Base-by-base conservation (phyloP, 345 rosid genomes). In the Gossypioides kirkii region DNA sequence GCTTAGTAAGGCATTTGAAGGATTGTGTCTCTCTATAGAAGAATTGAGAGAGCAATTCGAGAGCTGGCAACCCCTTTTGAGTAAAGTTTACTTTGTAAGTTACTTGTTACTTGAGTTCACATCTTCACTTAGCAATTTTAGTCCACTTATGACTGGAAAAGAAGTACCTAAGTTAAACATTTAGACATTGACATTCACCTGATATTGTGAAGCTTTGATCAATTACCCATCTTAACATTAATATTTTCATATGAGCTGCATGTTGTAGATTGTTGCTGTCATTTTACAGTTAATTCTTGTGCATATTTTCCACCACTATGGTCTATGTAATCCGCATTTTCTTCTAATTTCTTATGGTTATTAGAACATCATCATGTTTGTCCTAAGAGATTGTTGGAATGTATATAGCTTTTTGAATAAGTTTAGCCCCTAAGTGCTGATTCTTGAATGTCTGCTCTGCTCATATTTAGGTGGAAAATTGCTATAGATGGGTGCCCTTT, bases 41-140 rank as follows among this genome's bases (percentile, higher is more conserved):
- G 96, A 87, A 66, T 71, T 90, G 70, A 89, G 74, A 73, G 91
- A 91, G 82, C 83, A 84, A 75, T 85, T 90, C 72, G 87, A 84
- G 63, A 87, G 77, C 73, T 91, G 96, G 90, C 91, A 88, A 74
- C 86, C 93, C 3, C 80, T 91, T 79, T 82, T 82, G 41, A 96
- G 99, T 77, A 90, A 90, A 89, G 87, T 89, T 70, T 86, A 87
- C 76, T 90, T 88, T 82, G 99, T 96, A 84, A 89, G 99, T 83
- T 52, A 10, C 32, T 1, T 36, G 63, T 71, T 56, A 23, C 46
- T 17, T 72, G 10, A 56, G 26, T 58, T 72, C 54, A 67, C 49
- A 22, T 10, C 25, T 78, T 68, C 42, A 22, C 23, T 23, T 61
- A 14, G 73, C 25, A 71, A 36, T 25, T 47, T 22, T 71, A 53